phyloP scores from a whole-genome alignment of 768 basidiomycete genomes.

The Xerocomus spinulosus region DNA sequence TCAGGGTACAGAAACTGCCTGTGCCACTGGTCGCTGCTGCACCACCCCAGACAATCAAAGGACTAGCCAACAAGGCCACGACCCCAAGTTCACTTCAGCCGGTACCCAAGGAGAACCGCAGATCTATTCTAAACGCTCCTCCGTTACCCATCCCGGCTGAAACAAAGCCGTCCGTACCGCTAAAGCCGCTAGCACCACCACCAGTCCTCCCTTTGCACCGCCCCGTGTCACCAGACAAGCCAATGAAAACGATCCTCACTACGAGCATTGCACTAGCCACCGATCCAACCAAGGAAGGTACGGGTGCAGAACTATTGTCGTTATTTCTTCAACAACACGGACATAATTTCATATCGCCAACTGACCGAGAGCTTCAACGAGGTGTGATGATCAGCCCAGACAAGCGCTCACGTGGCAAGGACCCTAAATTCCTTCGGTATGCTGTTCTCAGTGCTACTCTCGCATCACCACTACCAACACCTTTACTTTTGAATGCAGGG shows the following conservation, averaged over 20 bases:
- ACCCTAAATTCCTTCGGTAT: conserved; percentile 46
- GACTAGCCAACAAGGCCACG: conserved; percentile 1
- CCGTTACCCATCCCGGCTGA: conserved; percentile 13
- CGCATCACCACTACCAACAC: background rate
- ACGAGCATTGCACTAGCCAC: conserved; percentile 51
- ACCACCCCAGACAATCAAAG: background rate
- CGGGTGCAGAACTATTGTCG: conserved; percentile 48
- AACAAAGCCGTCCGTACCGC: conserved; percentile 9
- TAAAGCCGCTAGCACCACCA: conserved; percentile 31
- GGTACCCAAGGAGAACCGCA: conserved; percentile 12
- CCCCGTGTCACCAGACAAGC: conserved; percentile 29
- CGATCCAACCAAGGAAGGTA: conserved; percentile 47
- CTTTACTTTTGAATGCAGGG: conserved; percentile 32
- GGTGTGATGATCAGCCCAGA: conserved; percentile 57
- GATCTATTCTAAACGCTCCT: conserved; percentile 28
- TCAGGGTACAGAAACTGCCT: conserved; percentile 19
- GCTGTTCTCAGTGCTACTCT: conserved; percentile 12
- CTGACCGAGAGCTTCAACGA: conserved; percentile 39
- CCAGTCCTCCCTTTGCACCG: conserved; percentile 23
- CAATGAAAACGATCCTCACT: conserved; percentile 46
- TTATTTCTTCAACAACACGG: conserved; percentile 49
- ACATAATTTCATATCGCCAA: conserved; percentile 32
- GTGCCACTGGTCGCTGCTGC: conserved; percentile 2
- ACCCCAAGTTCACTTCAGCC: conserved; percentile 5
- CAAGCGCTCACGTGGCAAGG: conserved; percentile 43